phyloP scores from a whole-genome alignment of 2,329 filamentous ascomycete species.

The Venturia nashicola region DNA sequence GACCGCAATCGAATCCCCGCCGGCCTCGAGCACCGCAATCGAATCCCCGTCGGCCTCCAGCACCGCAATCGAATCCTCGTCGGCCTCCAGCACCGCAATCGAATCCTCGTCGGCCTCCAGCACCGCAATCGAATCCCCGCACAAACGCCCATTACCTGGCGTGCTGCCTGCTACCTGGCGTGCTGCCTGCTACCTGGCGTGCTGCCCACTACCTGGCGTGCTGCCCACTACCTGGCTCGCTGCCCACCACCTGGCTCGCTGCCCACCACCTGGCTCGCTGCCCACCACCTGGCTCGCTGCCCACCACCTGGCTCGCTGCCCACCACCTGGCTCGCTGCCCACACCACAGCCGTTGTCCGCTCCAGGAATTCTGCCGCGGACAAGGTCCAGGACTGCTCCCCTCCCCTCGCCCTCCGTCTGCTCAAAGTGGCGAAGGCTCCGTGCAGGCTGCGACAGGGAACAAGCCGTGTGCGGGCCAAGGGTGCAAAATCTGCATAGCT shows the following conservation, averaged over 20 bases:
- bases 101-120: neutral
- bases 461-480: constrained; percentile 3
- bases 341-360: neutral
- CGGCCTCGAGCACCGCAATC: no score
- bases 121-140: neutral
- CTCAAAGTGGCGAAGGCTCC: constrained; percentile 6
- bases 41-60: neutral
- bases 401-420: neutral
- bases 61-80: neutral
- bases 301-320: no score
- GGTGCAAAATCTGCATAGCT: neutral
- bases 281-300: no score
- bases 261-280: no score
- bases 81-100: neutral
- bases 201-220: no score
- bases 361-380: neutral
- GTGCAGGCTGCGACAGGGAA: neutral
- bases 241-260: no score
- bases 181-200: no score
- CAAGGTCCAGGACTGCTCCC: neutral
- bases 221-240: neutral
- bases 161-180: neutral
- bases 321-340: no score
- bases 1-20: neutral
- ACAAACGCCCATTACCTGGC: neutral